Conservation (phyloP, 2,329 filamentous ascomycete genomes). For the Colletotrichum sp. region DNA sequence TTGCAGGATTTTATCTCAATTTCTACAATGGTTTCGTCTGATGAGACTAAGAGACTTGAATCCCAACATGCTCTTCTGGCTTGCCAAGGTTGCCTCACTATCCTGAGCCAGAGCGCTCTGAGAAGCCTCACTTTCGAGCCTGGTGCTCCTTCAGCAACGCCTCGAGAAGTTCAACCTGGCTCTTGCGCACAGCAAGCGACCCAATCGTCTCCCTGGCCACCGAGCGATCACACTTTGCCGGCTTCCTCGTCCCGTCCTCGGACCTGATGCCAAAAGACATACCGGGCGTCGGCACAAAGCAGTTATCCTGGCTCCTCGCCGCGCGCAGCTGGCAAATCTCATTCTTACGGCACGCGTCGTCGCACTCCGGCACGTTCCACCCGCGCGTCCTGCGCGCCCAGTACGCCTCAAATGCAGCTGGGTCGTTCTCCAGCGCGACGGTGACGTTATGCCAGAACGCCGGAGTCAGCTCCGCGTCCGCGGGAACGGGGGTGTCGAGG, state of each 20-base stretch:
- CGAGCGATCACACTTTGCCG: not conserved
- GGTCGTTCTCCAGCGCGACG: not conserved
- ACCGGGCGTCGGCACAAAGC: not conserved
- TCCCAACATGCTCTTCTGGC: rapidly evolving
- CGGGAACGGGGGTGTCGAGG: rapidly evolving
- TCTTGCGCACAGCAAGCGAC: not conserved
- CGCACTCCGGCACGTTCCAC: not conserved
- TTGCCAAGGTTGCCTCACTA: not conserved
- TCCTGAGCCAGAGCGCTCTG: rapidly evolving
- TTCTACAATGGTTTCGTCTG: not conserved
- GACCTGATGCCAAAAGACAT: not conserved
- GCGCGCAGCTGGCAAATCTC: not conserved
- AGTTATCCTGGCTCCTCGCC: not conserved
- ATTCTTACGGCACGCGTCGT: not conserved
- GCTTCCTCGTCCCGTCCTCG: not conserved
- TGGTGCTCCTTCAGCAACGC: not conserved
- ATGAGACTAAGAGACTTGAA: rapidly evolving
- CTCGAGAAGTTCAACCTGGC: not conserved
- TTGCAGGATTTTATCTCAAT: rapidly evolving
- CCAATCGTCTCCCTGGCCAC: not conserved
- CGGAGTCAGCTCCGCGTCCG: rapidly evolving
- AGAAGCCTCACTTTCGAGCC: rapidly evolving
- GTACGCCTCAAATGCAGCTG: not conserved
- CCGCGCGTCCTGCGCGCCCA: not conserved
- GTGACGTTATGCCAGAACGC: not conserved